These are phyloP conservation scores for Hypoxylon sp. DNA, from an alignment of 2,329 filamentous ascomycete genomes.

Conservation along the genomic window DNA sequence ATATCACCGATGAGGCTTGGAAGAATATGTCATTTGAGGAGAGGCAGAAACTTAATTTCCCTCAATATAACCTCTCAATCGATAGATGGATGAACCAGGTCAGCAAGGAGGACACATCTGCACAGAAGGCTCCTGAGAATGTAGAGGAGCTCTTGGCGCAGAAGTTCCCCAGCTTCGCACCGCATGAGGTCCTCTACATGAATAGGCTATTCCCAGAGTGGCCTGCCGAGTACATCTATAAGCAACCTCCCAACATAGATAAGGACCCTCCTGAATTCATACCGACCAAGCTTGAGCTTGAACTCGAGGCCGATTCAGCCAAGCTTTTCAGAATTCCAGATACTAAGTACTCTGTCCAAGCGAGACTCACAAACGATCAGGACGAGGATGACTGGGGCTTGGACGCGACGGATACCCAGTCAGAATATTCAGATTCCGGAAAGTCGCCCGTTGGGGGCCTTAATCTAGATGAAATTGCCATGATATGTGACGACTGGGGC, in stretches of 20 bases:
- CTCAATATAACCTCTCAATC: conserved; percentile 60
- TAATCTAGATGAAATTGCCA: conserved; percentile 83
- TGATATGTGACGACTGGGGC: conserved; percentile 91
- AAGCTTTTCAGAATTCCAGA: conserved; percentile 85
- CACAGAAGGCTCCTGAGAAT: conserved; percentile 79
- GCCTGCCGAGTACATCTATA: conserved; percentile 81
- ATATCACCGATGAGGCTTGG: conserved; percentile 55
- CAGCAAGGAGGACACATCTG: conserved; percentile 71
- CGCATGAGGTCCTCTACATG: conserved; percentile 81
- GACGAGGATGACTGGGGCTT: conserved; percentile 64
- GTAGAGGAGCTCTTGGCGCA: conserved; percentile 82
- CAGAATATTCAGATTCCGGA: conserved; percentile 65
- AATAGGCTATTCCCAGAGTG: conserved; percentile 87
- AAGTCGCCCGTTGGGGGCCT: conserved; percentile 80
- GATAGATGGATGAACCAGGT: conserved; percentile 55
- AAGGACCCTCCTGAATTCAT: conserved; percentile 77
- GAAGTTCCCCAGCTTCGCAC: conserved; percentile 85
- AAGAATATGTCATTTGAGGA: conserved; percentile 57
- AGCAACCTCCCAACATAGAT: conserved; percentile 80
- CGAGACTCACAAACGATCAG: conserved; percentile 60
- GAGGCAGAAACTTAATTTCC: conserved; percentile 60
- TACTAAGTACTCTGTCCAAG: conserved; percentile 61
- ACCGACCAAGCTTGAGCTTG: conserved; percentile 89
- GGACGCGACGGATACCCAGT: conserved; percentile 58
- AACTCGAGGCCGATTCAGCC: conserved; percentile 88